These are phyloP conservation scores for Ligustrum vulgare DNA, from an alignment of 257 asterid species.

Conservation along the genomic window DNA sequence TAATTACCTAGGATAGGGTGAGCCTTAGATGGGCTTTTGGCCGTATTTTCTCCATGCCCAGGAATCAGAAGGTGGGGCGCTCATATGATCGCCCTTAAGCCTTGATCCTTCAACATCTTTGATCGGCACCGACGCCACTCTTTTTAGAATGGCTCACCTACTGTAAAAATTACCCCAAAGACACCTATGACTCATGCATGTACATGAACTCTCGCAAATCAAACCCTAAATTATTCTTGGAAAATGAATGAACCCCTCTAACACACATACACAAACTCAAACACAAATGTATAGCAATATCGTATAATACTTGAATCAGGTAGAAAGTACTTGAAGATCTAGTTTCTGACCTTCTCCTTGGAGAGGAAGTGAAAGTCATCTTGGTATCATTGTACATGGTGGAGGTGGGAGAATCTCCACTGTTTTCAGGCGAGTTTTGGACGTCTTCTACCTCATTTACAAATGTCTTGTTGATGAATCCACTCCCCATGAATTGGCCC, in stretches of 20 bases:
- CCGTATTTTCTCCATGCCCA: slow-evolving; percentile 99
- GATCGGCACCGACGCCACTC: slow-evolving; percentile 78
- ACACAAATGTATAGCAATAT: neutral
- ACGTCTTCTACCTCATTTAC: slow-evolving; percentile 50
- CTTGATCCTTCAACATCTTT: slow-evolving; percentile 70
- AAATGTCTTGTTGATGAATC: slow-evolving; percentile 34
- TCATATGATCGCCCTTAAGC: slow-evolving; percentile 71
- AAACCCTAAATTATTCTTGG: slow-evolving; percentile 4
- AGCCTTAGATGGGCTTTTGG: slow-evolving; percentile 93
- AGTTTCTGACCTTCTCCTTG: slow-evolving; percentile 56
- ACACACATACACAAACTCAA: neutral
- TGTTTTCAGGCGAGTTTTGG: slow-evolving; percentile 71
- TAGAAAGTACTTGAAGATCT: neutral
- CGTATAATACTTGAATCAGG: no score
- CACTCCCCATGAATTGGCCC: slow-evolving; percentile 41
- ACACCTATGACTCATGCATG: slow-evolving; percentile 34
- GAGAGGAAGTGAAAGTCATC: slow-evolving; percentile 67
- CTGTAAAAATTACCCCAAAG: slow-evolving; percentile 35
- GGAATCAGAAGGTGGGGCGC: slow-evolving; percentile 91
- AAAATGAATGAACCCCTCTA: neutral
- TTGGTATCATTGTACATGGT: slow-evolving; percentile 45
- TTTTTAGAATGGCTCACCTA: slow-evolving; percentile 63
- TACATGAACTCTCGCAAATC: slow-evolving; percentile 17
- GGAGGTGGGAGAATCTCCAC: slow-evolving; percentile 72
- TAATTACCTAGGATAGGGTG: slow-evolving; percentile 90